Evolutionary conservation across 192 early-diverging fungal genomes (phyloP).

Genomic region (Coemansia asiatica): DNA sequence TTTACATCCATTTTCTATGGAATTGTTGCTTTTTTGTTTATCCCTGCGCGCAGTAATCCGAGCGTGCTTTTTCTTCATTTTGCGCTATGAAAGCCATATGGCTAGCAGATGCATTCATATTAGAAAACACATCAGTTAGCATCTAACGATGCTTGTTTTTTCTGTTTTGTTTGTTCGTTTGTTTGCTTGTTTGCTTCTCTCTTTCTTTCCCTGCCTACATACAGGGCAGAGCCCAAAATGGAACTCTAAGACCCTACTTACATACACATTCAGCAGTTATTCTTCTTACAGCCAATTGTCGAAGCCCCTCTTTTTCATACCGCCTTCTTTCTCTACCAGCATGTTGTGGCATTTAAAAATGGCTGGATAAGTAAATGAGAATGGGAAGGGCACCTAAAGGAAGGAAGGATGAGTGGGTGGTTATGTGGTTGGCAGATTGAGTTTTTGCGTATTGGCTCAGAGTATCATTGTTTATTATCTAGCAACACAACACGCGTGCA

Average conservation of each 20-base stretch:
- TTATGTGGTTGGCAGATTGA: too few species aligned
- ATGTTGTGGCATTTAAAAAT: background rate
- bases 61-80: background rate
- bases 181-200: too few species aligned
- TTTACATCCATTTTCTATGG: background rate
- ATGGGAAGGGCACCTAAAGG: too few species aligned
- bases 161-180: too few species aligned
- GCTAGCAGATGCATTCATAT: background rate
- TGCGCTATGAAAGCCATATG: background rate
- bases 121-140: background rate
- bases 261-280: background rate
- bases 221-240: background rate
- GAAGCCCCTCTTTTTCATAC: background rate
- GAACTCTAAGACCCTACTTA: background rate
- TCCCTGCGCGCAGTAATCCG: background rate
- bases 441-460: too few species aligned
- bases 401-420: too few species aligned
- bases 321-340: background rate
- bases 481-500: too few species aligned
- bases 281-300: background rate
- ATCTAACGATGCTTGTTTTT: background rate
- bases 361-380: too few species aligned
- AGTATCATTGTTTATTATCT: too few species aligned
- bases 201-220: too few species aligned
- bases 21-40: background rate